Evolutionary conservation across 1,284 basidiomycete genomes (phyloP).

Genomic region (Bondarzewia mesenterica): DNA sequence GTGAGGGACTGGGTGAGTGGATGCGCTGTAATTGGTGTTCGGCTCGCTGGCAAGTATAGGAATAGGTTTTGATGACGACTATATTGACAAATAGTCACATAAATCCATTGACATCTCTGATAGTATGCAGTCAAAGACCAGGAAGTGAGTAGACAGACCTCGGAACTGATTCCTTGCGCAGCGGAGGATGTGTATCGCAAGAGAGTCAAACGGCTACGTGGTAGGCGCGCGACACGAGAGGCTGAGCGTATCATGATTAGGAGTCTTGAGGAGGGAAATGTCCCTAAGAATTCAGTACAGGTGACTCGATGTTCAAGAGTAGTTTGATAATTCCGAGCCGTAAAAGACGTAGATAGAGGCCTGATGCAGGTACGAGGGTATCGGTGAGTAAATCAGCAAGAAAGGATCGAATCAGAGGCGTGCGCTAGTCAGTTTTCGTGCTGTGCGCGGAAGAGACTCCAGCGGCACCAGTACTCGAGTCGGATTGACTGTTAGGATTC

Average conservation of each 20-base stretch:
- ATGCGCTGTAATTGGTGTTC: slow-evolving; percentile 30
- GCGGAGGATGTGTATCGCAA: slow-evolving; percentile 3
- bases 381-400: no score
- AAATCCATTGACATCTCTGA: no score
- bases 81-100: no score
- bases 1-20: slow-evolving; percentile 38
- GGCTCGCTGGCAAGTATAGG: slow-evolving; percentile 19
- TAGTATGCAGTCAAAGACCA: no score
- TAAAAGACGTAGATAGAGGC: no score
- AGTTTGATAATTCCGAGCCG: no score
- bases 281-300: background rate
- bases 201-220: background rate
- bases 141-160: slow-evolving; percentile 13
- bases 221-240: slow-evolving; percentile 4
- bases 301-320: background rate
- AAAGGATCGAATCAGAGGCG: background rate
- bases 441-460: background rate
- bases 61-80: slow-evolving; percentile 5
- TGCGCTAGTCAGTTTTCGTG: background rate
- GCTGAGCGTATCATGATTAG: slow-evolving; percentile 9
- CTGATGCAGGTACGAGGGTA: no score
- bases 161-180: slow-evolving; percentile 3
- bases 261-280: background rate
- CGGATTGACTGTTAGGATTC: no score
- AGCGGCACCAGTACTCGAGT: no score